A percentile compares a stretch with the other conserved stretches of the same genome.
Conservation (phyloP, 306 rosid genomes). For the Prunus armeniaca region DNA sequence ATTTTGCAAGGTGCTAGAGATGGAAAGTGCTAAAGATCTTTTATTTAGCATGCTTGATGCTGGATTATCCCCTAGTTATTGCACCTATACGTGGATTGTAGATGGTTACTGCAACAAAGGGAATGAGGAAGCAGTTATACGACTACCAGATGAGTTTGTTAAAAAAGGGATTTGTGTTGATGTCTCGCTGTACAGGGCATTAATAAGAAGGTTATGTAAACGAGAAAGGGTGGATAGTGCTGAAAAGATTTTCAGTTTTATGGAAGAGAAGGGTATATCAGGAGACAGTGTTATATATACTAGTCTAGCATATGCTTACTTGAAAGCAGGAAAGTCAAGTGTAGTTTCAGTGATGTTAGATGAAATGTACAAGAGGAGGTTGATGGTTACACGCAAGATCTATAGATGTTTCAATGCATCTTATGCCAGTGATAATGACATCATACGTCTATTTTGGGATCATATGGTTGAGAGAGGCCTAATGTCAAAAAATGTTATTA, state of each 20-base stretch:
- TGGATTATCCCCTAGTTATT: constrained; percentile 64
- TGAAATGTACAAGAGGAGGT: constrained; percentile 65
- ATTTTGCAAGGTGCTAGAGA: constrained; percentile 55
- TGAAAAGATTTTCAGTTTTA: constrained; percentile 47
- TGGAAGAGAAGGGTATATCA: constrained; percentile 54
- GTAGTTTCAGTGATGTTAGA: constrained; percentile 45
- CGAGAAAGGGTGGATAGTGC: constrained; percentile 55
- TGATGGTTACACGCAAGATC: constrained; percentile 63
- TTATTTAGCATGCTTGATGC: constrained; percentile 65
- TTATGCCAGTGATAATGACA: constrained; percentile 35
- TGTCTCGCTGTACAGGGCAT: constrained; percentile 68
- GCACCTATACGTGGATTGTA: constrained; percentile 72
- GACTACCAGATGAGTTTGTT: constrained; percentile 58
- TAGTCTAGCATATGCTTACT: constrained; percentile 65
- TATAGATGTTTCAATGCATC: constrained; percentile 54
- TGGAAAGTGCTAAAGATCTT: constrained; percentile 57
- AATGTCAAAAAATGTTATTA: constrained; percentile 57
- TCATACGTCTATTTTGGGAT: constrained; percentile 65
- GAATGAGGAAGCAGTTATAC: constrained; percentile 52
- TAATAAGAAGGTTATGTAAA: constrained; percentile 77
- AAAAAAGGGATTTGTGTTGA: constrained; percentile 56
- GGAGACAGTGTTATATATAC: constrained; percentile 68
- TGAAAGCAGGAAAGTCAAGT: constrained; percentile 60
- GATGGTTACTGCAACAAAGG: constrained; percentile 61
- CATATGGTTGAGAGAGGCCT: constrained; percentile 59